Base-by-base conservation (phyloP, 345 rosid species). In the Ceriops decandra region DNA sequence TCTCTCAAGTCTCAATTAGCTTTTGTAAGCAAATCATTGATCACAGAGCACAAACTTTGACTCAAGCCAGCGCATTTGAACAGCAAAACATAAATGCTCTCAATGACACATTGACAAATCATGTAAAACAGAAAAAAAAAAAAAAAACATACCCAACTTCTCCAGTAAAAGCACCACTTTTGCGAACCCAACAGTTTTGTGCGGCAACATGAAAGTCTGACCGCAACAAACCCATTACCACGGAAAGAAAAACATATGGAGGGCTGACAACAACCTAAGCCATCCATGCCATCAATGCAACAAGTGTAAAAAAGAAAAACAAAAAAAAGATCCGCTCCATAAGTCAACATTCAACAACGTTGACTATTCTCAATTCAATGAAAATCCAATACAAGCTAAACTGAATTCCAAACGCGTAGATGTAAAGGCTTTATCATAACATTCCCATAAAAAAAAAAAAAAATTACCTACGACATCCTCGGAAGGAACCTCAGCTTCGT, bases 141-240 rank as follows among this genome's bases (percentile, higher is more conserved):
- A 27, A 7, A 26, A 16, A 47, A 28, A 33, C 79, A 63, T 72
- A 86, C 91, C 91, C 82, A 56, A 87, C 65, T 74, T 89, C 91
- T 62, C 88, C 88, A 0, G 91, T 85, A 67, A 81, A 89, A 62
- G 91, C 91, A 47, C 88, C 90, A 5, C 91, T 89, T 74, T 82
- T 86, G 63, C 85, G 82, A 67, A 82, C 86, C 91, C 91, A 89
- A 35, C 90, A 86, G 68, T 86, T 87, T 33, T 86, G 88, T 13
- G 91, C 90, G 0, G 90, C 87, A 2, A 87, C 80, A 17, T 83
- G 76, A 68, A 89, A 82, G 76, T 87, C 91, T 1, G 85, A 36
- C 42, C 91, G 66, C 75, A 86, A 52, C 16, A 82, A 64, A 6
- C 72, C 52, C 69, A 81, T 87, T 31, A 82, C 88, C 56, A 71